Evolutionary conservation across 768 basidiomycete species (phyloP).

Genomic region (Mycena rebaudengoi): DNA sequence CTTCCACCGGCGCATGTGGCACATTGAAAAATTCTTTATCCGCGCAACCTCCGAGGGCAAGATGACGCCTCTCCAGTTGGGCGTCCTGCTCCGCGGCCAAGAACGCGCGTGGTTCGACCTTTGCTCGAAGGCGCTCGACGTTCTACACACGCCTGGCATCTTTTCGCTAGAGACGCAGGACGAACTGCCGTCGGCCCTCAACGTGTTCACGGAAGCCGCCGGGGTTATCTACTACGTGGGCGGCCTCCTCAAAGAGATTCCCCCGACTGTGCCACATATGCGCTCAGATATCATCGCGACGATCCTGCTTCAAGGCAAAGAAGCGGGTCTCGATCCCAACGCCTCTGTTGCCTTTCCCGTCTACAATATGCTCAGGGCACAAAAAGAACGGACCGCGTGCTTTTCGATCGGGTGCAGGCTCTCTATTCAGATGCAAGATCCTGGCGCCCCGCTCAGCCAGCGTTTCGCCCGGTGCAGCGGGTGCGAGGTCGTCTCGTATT

Average conservation of each 20-base stretch:
- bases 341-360: neutral
- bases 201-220: neutral
- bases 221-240: neutral
- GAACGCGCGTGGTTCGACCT: constrained; percentile 7
- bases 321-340: neutral
- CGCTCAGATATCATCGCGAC: constrained; percentile 4
- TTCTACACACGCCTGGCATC: constrained; percentile 2
- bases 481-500: constrained; percentile 7
- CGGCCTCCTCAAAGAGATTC: neutral
- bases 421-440: constrained; percentile 3
- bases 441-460: neutral
- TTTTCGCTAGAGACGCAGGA: neutral
- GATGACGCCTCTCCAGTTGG: neutral
- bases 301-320: neutral
- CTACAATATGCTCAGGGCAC: neutral
- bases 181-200: neutral
- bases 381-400: constrained; percentile 5
- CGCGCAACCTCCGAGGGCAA: neutral
- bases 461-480: constrained; percentile 10
- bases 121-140: constrained; percentile 2
- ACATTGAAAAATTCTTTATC: constrained; percentile 10
- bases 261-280: constrained; percentile 1
- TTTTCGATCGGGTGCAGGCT: constrained; percentile 6
- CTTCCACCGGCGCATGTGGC: constrained; percentile 9
- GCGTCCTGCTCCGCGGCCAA: neutral